These are phyloP conservation scores for Pulveroboletus sp. DNA, from an alignment of 768 basidiomycete genomes.

Conservation along the genomic window DNA sequence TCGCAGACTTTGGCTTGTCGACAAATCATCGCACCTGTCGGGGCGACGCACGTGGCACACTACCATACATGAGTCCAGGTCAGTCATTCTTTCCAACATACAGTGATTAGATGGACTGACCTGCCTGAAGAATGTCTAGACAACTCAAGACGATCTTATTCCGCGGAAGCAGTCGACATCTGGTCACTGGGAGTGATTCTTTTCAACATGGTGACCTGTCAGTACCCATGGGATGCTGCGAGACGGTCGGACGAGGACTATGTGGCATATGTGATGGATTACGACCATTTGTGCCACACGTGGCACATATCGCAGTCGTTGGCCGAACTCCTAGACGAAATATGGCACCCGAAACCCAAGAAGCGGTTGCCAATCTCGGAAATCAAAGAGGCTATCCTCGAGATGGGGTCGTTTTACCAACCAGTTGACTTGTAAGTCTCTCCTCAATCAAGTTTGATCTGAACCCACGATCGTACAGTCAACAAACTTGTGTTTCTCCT, in stretches of 20 bases:
- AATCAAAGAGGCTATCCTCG: slow-evolving; percentile 11
- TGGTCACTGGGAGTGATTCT: slow-evolving; percentile 82
- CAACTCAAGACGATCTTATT: slow-evolving; percentile 28
- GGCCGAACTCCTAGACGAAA: slow-evolving; percentile 4
- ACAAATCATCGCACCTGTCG: slow-evolving; percentile 41
- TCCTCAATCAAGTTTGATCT: no score
- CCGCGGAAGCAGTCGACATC: slow-evolving; percentile 42
- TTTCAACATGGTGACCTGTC: slow-evolving; percentile 74
- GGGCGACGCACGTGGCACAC: slow-evolving; percentile 60
- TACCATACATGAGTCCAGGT: slow-evolving; percentile 73
- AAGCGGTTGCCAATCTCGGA: slow-evolving; percentile 16
- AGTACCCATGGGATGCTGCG: slow-evolving; percentile 18
- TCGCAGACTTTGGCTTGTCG: slow-evolving; percentile 82
- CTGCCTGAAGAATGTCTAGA: slow-evolving; percentile 53
- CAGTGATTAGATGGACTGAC: slow-evolving; percentile 6
- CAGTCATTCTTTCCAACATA: slow-evolving; percentile 18
- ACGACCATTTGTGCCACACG: neutral
- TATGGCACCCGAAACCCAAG: slow-evolving; percentile 14
- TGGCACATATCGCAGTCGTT: slow-evolving; percentile 11
- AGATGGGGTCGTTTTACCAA: no score
- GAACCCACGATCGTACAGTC: no score
- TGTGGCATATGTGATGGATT: neutral
- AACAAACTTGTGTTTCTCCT: no score
- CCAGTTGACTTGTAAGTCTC: no score
- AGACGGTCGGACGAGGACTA: neutral